phyloP scores from a whole-genome alignment of 768 basidiomycete species.

The Daedalea quercina region DNA sequence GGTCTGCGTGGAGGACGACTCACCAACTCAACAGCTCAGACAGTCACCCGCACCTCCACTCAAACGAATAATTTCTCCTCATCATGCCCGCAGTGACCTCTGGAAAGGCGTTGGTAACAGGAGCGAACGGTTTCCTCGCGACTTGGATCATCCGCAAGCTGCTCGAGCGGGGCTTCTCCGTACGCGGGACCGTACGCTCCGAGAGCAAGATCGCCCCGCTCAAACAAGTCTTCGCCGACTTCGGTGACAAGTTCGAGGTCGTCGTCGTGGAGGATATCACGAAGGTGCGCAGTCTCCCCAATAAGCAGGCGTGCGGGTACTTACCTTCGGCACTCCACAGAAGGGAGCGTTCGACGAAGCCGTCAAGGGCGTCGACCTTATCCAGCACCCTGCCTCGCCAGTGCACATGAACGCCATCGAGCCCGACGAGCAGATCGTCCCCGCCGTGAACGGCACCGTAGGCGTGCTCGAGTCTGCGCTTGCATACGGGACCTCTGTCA shows the following conservation, averaged over 20 bases:
- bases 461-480: constrained; percentile 28
- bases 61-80: background rate
- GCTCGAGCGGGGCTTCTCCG: constrained; percentile 54
- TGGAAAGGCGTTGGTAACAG: constrained; percentile 45
- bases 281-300: constrained; percentile 26
- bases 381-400: constrained; percentile 17
- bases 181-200: constrained; percentile 64
- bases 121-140: constrained; percentile 56
- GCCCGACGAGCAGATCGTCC: constrained; percentile 28
- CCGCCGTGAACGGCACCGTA: constrained; percentile 38
- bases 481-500: constrained; percentile 33
- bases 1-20: background rate
- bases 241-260: constrained; percentile 54
- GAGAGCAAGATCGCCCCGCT: constrained; percentile 53
- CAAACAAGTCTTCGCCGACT: constrained; percentile 42
- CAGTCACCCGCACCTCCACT: too few relatives aligned
- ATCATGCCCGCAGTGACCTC: constrained; percentile 30
- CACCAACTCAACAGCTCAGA: background rate
- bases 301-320: background rate
- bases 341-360: constrained; percentile 19
- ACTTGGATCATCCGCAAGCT: constrained; percentile 49
- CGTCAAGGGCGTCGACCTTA: constrained; percentile 17
- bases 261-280: constrained; percentile 67
- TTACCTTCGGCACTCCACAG: background rate
- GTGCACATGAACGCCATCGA: constrained; percentile 9